A percentile compares a stretch with the other conserved stretches of the same genome.
phyloP scores from a whole-genome alignment of 495 filamentous ascomycete species.

The Neurospora sp. region DNA sequence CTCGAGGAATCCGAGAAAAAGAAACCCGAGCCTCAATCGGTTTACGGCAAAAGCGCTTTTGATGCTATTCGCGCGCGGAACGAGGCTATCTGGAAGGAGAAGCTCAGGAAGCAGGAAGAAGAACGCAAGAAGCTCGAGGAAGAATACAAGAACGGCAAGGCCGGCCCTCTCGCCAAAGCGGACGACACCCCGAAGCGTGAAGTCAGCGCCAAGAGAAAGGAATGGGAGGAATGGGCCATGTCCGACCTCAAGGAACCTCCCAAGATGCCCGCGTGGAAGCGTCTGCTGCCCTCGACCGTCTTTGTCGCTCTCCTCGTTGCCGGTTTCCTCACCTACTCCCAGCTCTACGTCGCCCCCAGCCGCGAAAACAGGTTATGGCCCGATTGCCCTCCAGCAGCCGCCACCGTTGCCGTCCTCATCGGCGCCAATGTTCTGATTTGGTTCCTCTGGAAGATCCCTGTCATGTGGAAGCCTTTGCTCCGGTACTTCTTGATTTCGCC shows the following conservation, averaged over 20 bases:
- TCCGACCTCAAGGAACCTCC: slow-evolving; percentile 38
- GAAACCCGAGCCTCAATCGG: background rate
- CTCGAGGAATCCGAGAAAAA: slow-evolving; percentile 1
- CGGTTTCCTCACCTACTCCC: slow-evolving; percentile 43
- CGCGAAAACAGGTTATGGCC: slow-evolving; percentile 55
- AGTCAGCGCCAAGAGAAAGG: slow-evolving; percentile 26
- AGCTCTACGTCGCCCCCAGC: slow-evolving; percentile 53
- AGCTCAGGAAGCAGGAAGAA: slow-evolving; percentile 38
- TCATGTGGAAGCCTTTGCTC: slow-evolving; percentile 65
- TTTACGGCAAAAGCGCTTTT: slow-evolving; percentile 39
- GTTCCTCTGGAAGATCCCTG: slow-evolving; percentile 56
- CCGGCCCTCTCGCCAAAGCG: slow-evolving; percentile 41
- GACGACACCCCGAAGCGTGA: slow-evolving; percentile 15
- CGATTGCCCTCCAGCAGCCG: slow-evolving; percentile 64
- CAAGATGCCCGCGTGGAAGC: slow-evolving; percentile 40
- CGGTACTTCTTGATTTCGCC: slow-evolving; percentile 65
- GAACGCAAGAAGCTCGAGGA: slow-evolving; percentile 39
- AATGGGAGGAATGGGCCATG: slow-evolving; percentile 24
- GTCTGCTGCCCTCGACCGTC: slow-evolving; percentile 55
- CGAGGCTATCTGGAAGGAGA: slow-evolving; percentile 33
- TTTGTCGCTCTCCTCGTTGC: slow-evolving; percentile 43
- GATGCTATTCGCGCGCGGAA: slow-evolving; percentile 39
- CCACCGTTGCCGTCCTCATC: slow-evolving; percentile 62
- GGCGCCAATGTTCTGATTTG: slow-evolving; percentile 53
- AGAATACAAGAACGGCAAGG: slow-evolving; percentile 35